Conservation (phyloP, 495 filamentous ascomycete genomes). For the Aspergillus biplanus region DNA sequence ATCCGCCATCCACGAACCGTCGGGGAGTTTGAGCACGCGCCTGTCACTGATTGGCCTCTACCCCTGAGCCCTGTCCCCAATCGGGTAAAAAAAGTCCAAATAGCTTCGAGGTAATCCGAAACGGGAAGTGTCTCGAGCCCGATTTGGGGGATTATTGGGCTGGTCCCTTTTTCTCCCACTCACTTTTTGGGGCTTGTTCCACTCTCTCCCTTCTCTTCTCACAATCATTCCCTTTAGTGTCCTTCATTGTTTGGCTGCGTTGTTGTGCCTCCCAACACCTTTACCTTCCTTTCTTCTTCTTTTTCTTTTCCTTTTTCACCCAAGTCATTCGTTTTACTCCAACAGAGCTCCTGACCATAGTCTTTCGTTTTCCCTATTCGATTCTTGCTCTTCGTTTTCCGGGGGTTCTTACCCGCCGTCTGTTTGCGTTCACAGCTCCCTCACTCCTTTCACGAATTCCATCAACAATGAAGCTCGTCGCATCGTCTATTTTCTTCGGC, state of each 20-base stretch:
- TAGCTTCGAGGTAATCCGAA: constrained; percentile 25
- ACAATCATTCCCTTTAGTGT: constrained; percentile 28
- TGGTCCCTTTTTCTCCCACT: constrained; percentile 26
- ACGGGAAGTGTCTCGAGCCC: constrained; percentile 14
- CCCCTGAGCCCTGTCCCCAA: constrained; percentile 16
- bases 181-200: constrained; percentile 5
- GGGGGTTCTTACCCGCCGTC: neutral
- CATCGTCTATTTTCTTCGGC: constrained; percentile 59
- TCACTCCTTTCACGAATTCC: constrained; percentile 29
- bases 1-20: constrained; percentile 24
- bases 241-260: constrained; percentile 20
- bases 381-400: constrained; percentile 10
- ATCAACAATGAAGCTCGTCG: constrained; percentile 42
- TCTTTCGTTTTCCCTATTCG: constrained; percentile 21
- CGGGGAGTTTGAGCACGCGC: constrained; percentile 8
- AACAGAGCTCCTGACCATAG: constrained; percentile 19
- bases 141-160: neutral
- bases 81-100: constrained; percentile 13
- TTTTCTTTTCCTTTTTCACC: constrained; percentile 24
- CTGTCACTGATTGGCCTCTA: constrained; percentile 18
- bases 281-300: constrained; percentile 22
- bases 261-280: constrained; percentile 24
- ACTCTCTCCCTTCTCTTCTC: constrained; percentile 12
- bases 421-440: neutral
- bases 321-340: constrained; percentile 31